A percentile compares a stretch with the other conserved stretches of the same genome.
Conservation (phyloP, 108 stramenopile genomes). For the Cyclotella distinguenda region DNA sequence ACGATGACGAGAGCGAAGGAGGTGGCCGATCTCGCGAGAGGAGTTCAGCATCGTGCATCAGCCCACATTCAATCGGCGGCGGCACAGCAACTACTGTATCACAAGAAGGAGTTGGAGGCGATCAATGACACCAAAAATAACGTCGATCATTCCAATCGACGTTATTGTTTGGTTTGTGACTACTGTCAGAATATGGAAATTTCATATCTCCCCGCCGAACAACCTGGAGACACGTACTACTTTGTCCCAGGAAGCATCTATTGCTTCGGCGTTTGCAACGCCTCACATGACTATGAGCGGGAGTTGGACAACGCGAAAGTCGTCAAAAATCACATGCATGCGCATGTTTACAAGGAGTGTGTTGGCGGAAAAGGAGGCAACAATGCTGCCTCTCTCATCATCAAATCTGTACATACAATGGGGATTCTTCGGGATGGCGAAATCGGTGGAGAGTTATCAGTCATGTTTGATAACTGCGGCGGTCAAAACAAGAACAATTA, state of each 20-base stretch:
- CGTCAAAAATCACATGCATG: background rate
- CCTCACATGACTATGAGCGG: background rate
- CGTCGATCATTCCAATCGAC: too few relatives aligned
- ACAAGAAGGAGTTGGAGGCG: too few relatives aligned
- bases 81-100: too few relatives aligned
- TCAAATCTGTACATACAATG: background rate
- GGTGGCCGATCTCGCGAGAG: too few relatives aligned
- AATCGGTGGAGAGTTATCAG: background rate
- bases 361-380: background rate
- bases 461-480: background rate
- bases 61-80: too few relatives aligned
- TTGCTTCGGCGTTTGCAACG: background rate
- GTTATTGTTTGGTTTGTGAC: too few relatives aligned
- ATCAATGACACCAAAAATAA: too few relatives aligned
- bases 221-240: background rate
- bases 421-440: background rate
- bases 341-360: background rate
- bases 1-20: too few relatives aligned
- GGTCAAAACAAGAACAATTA: background rate
- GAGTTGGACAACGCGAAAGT: too few relatives aligned
- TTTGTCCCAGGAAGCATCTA: background rate
- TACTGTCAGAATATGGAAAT: slow-evolving; percentile 3
- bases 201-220: background rate
- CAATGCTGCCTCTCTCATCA: slow-evolving; percentile 1
- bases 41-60: too few relatives aligned